Percentiles rank a stretch among this genome's conserved stretches.
phyloP scores from a whole-genome alignment of 495 filamentous ascomycete species.

The Penicillium canescens region DNA sequence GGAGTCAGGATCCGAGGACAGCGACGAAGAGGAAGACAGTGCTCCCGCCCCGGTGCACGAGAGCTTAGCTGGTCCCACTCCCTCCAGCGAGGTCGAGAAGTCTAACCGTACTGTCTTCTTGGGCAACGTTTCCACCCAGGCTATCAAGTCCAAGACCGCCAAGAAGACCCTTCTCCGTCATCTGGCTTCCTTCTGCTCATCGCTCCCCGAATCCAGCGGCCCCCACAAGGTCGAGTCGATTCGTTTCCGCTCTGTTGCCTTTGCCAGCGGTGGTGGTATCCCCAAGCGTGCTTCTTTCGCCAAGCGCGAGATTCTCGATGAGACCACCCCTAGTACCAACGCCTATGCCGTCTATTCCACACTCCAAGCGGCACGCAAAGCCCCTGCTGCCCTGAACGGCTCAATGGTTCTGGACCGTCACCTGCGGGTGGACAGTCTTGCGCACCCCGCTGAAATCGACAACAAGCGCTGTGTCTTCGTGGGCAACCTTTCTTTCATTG shows the following conservation, averaged over 20 bases:
- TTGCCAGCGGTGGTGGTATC: constrained; percentile 63
- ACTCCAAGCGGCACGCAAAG: constrained; percentile 68
- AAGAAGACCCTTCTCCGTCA: constrained; percentile 76
- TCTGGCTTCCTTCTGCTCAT: constrained; percentile 54
- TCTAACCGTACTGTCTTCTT: constrained; percentile 90
- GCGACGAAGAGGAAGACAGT: constrained; percentile 17
- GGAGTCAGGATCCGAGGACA: constrained; percentile 15
- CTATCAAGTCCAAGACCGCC: constrained; percentile 76
- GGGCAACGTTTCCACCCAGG: constrained; percentile 80
- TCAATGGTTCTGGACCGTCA: constrained; percentile 83
- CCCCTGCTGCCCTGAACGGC: constrained; percentile 77
- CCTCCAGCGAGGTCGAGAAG: constrained; percentile 69
- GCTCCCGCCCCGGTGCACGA: constrained; percentile 57
- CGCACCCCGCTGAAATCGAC: constrained; percentile 81
- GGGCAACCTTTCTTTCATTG: constrained; percentile 93
- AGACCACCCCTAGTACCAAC: constrained; percentile 90
- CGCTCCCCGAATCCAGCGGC: constrained; percentile 41
- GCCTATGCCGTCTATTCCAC: constrained; percentile 90
- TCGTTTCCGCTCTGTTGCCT: constrained; percentile 91
- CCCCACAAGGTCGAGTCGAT: constrained; percentile 80
- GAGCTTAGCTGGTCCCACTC: constrained; percentile 39
- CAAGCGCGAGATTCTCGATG: constrained; percentile 75
- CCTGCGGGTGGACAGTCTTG: constrained; percentile 83
- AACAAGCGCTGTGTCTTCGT: constrained; percentile 92
- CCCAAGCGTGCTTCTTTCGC: constrained; percentile 91